phyloP scores from a whole-genome alignment of 495 filamentous ascomycete genomes.

The Daldinia decipiens region DNA sequence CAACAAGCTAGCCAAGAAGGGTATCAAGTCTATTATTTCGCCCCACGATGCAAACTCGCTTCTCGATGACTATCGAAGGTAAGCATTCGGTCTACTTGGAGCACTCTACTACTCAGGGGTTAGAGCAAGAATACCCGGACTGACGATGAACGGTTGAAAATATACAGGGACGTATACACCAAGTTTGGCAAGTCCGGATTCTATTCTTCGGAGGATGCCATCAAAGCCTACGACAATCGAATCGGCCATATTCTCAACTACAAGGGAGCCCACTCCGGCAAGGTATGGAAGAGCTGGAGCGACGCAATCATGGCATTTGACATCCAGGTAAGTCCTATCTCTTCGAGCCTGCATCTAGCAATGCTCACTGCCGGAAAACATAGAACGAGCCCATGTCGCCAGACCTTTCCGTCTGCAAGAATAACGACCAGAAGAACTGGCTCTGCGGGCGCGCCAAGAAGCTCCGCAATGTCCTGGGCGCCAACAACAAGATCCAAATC shows the following conservation, averaged over 20 bases:
- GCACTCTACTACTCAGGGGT: not conserved
- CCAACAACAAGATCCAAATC: slow-evolving; percentile 41
- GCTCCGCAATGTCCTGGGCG: slow-evolving; percentile 36
- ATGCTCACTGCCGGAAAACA: not conserved
- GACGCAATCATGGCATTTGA: slow-evolving; percentile 56
- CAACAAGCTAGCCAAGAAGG: slow-evolving; percentile 43
- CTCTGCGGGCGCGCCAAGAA: slow-evolving; percentile 47
- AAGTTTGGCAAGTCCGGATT: slow-evolving; percentile 46
- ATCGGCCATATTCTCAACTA: slow-evolving; percentile 50
- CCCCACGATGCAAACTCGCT: slow-evolving; percentile 55
- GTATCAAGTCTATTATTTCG: slow-evolving; percentile 56
- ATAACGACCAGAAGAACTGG: slow-evolving; percentile 49
- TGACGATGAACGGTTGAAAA: not conserved
- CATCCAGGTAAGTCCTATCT: slow-evolving; percentile 27
- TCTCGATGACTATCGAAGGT: slow-evolving; percentile 37
- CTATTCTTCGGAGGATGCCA: slow-evolving; percentile 45
- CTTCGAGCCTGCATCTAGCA: not conserved
- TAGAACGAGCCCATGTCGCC: slow-evolving; percentile 54
- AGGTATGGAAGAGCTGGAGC: slow-evolving; percentile 48
- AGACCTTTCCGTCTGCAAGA: slow-evolving; percentile 28
- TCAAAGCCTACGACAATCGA: slow-evolving; percentile 49
- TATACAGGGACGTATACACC: slow-evolving; percentile 45
- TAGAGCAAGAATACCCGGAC: not conserved
- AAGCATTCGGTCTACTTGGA: not conserved
- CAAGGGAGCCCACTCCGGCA: slow-evolving; percentile 45